Evolutionary conservation across 2,329 filamentous ascomycete genomes (phyloP), one percentile per base, ranked within the genome.

Genomic region (Xylariales sp.): DNA sequence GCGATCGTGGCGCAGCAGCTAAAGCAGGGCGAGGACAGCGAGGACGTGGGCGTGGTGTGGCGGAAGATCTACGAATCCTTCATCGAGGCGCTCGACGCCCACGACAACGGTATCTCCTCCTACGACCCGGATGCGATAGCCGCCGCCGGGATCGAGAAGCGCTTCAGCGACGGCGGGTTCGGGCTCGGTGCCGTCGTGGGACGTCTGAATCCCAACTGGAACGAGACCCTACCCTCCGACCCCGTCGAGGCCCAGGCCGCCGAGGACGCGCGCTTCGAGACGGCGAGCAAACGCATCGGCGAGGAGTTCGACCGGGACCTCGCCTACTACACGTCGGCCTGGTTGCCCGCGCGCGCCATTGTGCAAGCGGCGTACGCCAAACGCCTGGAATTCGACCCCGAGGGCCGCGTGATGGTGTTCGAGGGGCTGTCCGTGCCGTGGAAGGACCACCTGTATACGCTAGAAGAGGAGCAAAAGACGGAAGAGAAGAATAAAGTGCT

Each of bases 31-130:
- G 83, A 89, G 71, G 89, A 90, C 62, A 84, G 86, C 71, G 80
- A 88, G 50, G 90, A 94, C 72, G 90, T 96, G 52, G 85, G 86
- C 48, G 81, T 97, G 36, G 85, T 99, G 62, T 97, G 92, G 84
- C 85, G 89, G 76, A 97, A 97, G 84, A 83, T 99, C 58, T 99
- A 99, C 85, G 89, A 91, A 73, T 91, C 91, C 80, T 97, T 98
- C 80, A 86, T 99, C 78, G 96, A 99, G 84, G 94, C 96, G 1
- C 90, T 99, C 64, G 96, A 99, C 81, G 96, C 94, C 65, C 95
- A 99, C 81, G 96, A 99, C 85, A 99, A 99, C 80, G 96, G 96
- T 73, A 91, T 99, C 78, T 90, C 90, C 32, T 87, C 85, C 66
- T 97, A 97, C 82, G 93, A 97, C 78, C 85, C 91, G 34, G 85